Conservation (phyloP, 257 asterid genomes). For the Solanum chiquidenum region DNA sequence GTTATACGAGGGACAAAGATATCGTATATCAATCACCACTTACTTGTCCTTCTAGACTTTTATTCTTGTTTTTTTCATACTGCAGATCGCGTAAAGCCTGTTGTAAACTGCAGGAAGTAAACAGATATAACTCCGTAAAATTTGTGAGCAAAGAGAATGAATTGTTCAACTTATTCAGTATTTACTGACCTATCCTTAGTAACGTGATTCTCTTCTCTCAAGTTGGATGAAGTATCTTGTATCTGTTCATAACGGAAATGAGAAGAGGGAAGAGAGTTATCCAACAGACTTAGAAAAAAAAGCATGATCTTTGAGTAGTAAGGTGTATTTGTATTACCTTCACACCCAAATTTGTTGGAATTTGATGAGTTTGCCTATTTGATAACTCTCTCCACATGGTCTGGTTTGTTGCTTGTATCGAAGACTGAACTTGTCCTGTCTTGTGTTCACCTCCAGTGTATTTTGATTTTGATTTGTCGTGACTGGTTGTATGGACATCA, state of each 20-base stretch:
- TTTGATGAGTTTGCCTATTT: neutral
- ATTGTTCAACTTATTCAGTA: neutral
- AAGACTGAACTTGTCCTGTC: neutral
- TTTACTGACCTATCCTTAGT: slow-evolving; percentile 27
- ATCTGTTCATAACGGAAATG: slow-evolving; percentile 8
- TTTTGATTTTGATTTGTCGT: neutral
- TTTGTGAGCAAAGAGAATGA: neutral
- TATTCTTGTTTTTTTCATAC: slow-evolving; percentile 19
- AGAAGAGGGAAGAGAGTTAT: neutral
- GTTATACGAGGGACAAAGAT: neutral
- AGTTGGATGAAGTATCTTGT: slow-evolving; percentile 4
- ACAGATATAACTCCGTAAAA: neutral
- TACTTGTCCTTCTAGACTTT: slow-evolving; percentile 26
- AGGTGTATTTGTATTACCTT: slow-evolving; percentile 16
- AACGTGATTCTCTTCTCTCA: slow-evolving; percentile 24
- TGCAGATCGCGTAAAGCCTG: slow-evolving; percentile 12
- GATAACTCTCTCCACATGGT: neutral
- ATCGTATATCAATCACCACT: neutral
- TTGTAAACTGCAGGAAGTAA: slow-evolving; percentile 23
- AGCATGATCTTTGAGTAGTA: no score
- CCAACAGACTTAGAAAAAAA: no score
- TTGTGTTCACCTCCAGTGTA: neutral
- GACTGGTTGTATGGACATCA: neutral
- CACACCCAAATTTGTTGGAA: neutral
- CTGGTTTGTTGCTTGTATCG: slow-evolving; percentile 2